Evolutionary conservation across 805 yeast genomes (phyloP), one percentile per base, ranked within the genome.

Genomic region (Saturnispora besseyi): DNA sequence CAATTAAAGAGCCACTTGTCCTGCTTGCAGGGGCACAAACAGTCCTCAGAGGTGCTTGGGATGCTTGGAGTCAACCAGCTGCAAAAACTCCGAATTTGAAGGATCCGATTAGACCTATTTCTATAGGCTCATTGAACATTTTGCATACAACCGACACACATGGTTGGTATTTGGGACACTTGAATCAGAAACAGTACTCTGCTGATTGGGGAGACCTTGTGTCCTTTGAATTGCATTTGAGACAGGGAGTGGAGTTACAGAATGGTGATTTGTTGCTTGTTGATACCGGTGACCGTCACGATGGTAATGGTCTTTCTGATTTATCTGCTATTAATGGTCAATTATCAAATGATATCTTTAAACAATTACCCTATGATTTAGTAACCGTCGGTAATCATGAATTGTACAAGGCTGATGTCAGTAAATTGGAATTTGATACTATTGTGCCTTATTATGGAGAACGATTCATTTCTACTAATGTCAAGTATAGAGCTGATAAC

Each of bases 101-200:
- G 10, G 50, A 47, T 33, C 33, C 36, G 32, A 47, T 47, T 29
- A 32, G 50, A 30, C 28, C 29, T 5, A 15, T 47, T 4, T 24
- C 36, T 10, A 74, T 89, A 76, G 89, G 90, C 0, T 78, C 82
- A 50, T 51, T 93, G 44, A 91, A 93, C 67, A 87, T 93, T 58
- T 59, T 91, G 26, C 98, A 91, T 60, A 90, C 98, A 1, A 93
- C 99, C 0, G 99, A 93, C 60, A 91, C 97, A 2, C 99, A 93
- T 64, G 97, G 93, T 1, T 93, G 99, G 99, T 78, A 84, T 55
- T 81, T 91, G 5, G 97, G 97, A 0, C 99, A 91, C 68, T 58
- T 79, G 37, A 81, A 82, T 56, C 97, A 90, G 63, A 72, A 76
- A 29, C 79, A 78, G 51, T 91, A 82, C 63, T 76, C 82, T 36